Evolutionary conservation across 1,284 basidiomycete genomes (phyloP), one percentile per base, ranked within the genome.

Genomic region (Blastosporella zonata): DNA sequence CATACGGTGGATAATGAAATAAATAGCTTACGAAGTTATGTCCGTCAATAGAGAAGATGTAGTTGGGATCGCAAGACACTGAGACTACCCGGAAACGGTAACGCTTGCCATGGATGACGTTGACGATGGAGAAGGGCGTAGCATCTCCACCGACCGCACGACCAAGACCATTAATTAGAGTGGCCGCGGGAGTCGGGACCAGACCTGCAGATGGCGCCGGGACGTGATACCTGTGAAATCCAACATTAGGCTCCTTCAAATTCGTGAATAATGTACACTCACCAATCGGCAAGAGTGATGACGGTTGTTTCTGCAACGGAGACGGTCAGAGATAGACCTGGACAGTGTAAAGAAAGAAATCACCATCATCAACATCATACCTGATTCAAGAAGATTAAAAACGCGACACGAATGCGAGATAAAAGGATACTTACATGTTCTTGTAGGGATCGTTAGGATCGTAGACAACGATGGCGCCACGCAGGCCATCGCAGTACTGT

Each of bases 121-220:
- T 63, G 37, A 67, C 46, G 6, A 67, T 51, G 5, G 60, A 56
- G 6, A 75, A 60, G 0, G 62, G 52, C 0, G 74, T 70, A 3
- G 75, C 74, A 3, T 60, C 62, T 13, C 45, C 45, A 10, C 28
- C 29, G 27, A 54, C 35, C 36, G 60, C 64, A 23, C 67, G 60
- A 9, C 75, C 75, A 36, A 65, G 59, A 1, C 74, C 74, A 45
- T 83, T 84, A 61, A 85, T 78, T 2, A 83, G 59, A 1, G 74
- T 78, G 0, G 72, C 66, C 2, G 65, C 61, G 1, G 65, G 55
- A 2, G 41, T 48, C 7, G 23, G 39, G 20, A 12, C 20, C 12
- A 34, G 27, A 36, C 31, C 34, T 12, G 44, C 56, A 25, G 62
- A 53, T 18, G 61, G 56, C 6, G 56, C 43, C 44, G 69, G 69